Evolutionary conservation across 208 protist species (phyloP), one percentile per base, ranked within the genome.

Genomic region (Leptomonas pyrrhocoris): DNA sequence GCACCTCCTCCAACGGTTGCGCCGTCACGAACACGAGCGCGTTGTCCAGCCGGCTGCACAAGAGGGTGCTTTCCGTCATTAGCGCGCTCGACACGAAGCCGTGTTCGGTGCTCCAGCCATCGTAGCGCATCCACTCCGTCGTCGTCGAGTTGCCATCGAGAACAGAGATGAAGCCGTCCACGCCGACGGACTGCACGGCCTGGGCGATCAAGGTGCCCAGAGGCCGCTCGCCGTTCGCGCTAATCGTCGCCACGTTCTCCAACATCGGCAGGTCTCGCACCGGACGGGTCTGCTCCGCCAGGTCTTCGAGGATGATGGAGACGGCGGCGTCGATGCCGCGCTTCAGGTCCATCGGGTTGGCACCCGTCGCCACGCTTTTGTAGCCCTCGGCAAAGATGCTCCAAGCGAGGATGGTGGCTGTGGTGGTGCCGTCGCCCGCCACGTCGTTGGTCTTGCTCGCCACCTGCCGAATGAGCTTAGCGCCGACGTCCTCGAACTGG

Each of bases 271-370:
- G 79, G 70, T 99, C 98, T 76, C 98, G 96, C 49, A 99, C 98
- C 27, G 86, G 80, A 45, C 98, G 96, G 56, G 98, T 97, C 58
- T 98, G 81, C 61, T 83, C 75, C 67, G 93, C 89, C 27, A 99
- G 84, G 73, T 95, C 83, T 21, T 93, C 72, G 25, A 98, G 77
- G 36, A 99, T 79, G 42, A 80, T 58, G 15, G 87, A 78, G 2
- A 99, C 98, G 23, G 99, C 98, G 16, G 87, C 56, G 80, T 99
- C 96, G 68, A 99, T 99, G 77, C 99, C 99, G 40, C 98, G 85
- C 75, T 98, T 98, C 31, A 99, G 81, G 80, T 99, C 99, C 90
- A 99, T 99, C 58, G 99, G 99, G 85, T 99, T 99, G 55, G 99
- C 97, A 28, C 99, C 99, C 7, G 99, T 98, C 11, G 98, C 92